These are phyloP conservation scores for Biancaea sappan DNA, from an alignment of 306 rosid species.

Conservation along the genomic window DNA sequence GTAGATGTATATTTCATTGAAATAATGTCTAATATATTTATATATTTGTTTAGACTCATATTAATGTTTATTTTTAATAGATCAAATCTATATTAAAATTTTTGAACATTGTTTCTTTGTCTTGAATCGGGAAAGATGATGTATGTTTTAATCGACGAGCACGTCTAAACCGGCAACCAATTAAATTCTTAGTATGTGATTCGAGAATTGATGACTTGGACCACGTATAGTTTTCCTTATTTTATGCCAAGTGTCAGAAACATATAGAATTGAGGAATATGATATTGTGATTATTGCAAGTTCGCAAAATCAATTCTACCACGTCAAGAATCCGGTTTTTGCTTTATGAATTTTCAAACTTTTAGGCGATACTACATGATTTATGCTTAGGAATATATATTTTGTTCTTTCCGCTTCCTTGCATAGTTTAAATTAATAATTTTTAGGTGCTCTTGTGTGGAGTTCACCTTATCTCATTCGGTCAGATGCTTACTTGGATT, in stretches of 20 bases:
- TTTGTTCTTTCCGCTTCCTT: not conserved
- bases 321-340: constrained; percentile 13
- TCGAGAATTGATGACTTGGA: constrained; percentile 3
- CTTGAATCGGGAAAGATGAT: not conserved
- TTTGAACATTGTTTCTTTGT: not conserved
- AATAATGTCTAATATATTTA: not conserved
- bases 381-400: constrained; percentile 2
- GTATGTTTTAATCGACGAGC: not conserved
- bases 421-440: not conserved
- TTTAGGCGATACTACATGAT: not conserved
- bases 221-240: not conserved
- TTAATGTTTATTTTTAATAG: not conserved
- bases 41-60: no score
- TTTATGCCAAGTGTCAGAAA: not conserved
- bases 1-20: not conserved
- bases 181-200: not conserved
- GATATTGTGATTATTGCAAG: not conserved
- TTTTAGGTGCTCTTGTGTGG: constrained; percentile 16
- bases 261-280: not conserved
- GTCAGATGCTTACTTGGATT: constrained; percentile 15
- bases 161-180: not conserved
- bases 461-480: constrained; percentile 17
- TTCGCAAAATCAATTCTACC: not conserved
- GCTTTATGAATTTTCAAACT: constrained; percentile 7
- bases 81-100: not conserved